phyloP scores from a whole-genome alignment of 345 rosid species.

The Salix purpurea region DNA sequence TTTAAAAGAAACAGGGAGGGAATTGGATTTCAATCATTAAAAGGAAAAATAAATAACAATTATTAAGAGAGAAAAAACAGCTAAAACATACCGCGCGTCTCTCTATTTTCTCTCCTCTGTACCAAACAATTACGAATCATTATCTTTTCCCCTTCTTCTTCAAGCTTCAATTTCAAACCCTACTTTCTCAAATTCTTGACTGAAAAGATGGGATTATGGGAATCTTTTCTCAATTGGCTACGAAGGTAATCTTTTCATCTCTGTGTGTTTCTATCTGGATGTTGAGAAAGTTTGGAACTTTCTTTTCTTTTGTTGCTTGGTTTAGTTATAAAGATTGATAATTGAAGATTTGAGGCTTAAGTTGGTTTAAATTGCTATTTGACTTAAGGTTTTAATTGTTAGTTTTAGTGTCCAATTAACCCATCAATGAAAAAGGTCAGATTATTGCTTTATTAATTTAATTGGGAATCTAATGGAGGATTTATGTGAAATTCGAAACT shows the following conservation, averaged over 20 bases:
- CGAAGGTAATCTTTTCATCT: constrained; percentile 25
- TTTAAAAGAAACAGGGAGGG: constrained; percentile 29
- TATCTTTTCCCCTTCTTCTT: neutral
- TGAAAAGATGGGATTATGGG: constrained; percentile 34
- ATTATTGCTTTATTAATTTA: neutral
- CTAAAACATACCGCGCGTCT: neutral
- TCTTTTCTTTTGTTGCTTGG: neutral
- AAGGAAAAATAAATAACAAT: neutral
- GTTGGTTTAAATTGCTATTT: neutral
- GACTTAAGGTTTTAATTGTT: neutral
- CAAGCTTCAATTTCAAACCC: constrained; percentile 1
- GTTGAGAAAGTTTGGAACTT: neutral
- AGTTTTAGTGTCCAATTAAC: neutral
- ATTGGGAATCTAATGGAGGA: neutral
- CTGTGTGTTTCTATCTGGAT: neutral
- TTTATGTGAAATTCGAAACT: neutral
- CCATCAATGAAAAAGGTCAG: neutral
- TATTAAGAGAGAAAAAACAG: neutral
- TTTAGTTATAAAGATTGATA: neutral
- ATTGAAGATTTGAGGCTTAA: neutral
- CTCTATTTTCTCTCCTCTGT: neutral
- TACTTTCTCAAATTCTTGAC: neutral
- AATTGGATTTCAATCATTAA: constrained; percentile 14
- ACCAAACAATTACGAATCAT: neutral
- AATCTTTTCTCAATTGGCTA: constrained; percentile 39